Percentiles rank a stretch among this genome's conserved stretches.
Conservation (phyloP, 805 yeast genomes). For the Metschnikowia drakensbergensis region DNA sequence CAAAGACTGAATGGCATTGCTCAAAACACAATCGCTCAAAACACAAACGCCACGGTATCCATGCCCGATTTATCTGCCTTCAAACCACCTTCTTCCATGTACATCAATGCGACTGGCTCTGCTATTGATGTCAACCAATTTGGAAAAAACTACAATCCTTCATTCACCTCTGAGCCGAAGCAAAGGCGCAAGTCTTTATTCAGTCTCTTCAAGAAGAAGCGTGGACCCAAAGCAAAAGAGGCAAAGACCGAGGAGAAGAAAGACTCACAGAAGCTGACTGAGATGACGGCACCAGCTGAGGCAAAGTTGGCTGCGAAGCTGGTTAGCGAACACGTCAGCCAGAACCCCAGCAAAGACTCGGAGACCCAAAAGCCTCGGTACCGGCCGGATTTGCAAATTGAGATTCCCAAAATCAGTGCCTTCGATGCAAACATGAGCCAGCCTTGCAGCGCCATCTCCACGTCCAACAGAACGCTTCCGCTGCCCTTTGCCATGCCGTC, state of each 20-base stretch:
- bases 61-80: constrained; percentile 16
- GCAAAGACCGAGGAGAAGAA: background rate
- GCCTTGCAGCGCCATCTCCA: constrained; percentile 15
- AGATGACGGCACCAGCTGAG: background rate
- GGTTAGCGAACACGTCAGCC: too few species aligned
- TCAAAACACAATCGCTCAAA: background rate
- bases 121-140: constrained; percentile 38
- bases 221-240: background rate
- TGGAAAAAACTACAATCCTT: constrained; percentile 38
- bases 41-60: constrained; percentile 12
- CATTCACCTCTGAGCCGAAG: constrained; percentile 20
- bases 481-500: constrained; percentile 45
- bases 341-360: background rate
- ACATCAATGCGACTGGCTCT: constrained; percentile 28
- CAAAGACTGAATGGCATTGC: background rate
- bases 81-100: constrained; percentile 5
- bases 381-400: constrained; percentile 15
- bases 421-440: constrained; percentile 8
- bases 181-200: constrained; percentile 30
- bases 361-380: background rate
- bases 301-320: background rate
- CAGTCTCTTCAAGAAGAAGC: constrained; percentile 30
- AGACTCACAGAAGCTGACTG: background rate
- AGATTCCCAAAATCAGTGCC: constrained; percentile 14
- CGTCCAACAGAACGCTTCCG: constrained; percentile 23